Base-by-base conservation (phyloP, 345 rosid genomes). In the Brassica incana region DNA sequence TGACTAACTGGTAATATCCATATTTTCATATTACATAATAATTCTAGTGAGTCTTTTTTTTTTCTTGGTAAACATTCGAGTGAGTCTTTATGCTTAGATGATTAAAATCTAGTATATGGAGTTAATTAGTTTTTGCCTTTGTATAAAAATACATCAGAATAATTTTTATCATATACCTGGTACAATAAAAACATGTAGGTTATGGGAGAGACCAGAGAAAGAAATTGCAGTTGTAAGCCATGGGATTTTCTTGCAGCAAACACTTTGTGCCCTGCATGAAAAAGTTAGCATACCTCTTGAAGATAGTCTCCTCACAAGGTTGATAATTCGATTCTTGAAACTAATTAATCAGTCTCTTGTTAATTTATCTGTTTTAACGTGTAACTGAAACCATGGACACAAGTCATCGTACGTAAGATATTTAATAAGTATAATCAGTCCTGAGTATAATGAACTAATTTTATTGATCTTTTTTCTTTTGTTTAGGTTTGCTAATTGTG, bases 151-250 rank as follows among this genome's bases (percentile, higher is more conserved):
- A 61, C 2, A 61, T 27, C 18, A 50, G 58, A 18, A 18, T 18
- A 18, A 18, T 18, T 4, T 4, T 50, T 50, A 14, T 50, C 11
- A 56, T 14, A 0, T 56, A 56, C 62, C 5, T n/a, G 58, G 58
- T 14, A 50, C 6, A 52, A 60, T 10, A 5, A 61, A 9, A 23
- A 60, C 29, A 35, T 65, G 23, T 73, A 91, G 97, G 97, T 33
- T 91, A 81, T 87, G 91, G 88, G 85, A 91, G 43, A 81, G 97
- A 12, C 86, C 85, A 63, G 99, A 95, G 87, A 90, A 85, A 77
- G 94, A 95, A 82, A 88, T 95, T 38, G 99, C 90, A 59, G 43
- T 95, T 14, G 95, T 95, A 3, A 86, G 90, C 80, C 97, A 92
- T 56, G 85, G 94, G 7, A 87, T 87, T n/a, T 88, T 92, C 84